phyloP scores from a whole-genome alignment of 1,284 basidiomycete species.

The Malassezia arunalokei region DNA sequence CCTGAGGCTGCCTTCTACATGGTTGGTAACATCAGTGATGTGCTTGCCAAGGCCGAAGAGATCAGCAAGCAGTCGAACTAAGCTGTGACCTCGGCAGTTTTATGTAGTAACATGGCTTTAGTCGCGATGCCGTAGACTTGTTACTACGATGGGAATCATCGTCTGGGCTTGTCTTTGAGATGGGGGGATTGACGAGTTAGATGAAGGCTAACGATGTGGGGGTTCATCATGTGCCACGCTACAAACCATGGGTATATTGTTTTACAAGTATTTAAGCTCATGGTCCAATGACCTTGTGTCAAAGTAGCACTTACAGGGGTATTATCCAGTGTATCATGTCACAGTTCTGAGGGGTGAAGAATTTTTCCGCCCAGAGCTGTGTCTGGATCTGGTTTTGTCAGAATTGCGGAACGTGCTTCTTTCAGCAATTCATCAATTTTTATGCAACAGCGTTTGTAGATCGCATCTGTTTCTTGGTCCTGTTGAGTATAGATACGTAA shows the following conservation, averaged over 20 bases:
- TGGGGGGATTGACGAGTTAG: no score
- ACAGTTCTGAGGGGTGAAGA: slow-evolving; percentile 31
- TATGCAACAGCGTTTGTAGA: slow-evolving; percentile 25
- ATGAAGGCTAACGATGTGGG: no score
- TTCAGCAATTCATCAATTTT: slow-evolving; percentile 28
- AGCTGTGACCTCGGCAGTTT: neutral
- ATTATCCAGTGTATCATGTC: no score
- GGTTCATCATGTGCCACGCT: no score
- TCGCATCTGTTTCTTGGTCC: slow-evolving; percentile 28
- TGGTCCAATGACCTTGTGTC: neutral
- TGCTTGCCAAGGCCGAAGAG: slow-evolving; percentile 88
- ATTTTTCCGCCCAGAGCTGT: slow-evolving; percentile 19
- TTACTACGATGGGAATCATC: slow-evolving; percentile 1
- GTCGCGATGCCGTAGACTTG: neutral
- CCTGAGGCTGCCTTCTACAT: slow-evolving; percentile 61
- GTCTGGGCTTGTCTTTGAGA: no score
- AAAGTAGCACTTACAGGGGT: neutral
- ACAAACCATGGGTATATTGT: no score
- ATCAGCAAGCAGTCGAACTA: slow-evolving; percentile 63
- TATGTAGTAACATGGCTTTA: neutral
- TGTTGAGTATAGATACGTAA: slow-evolving; percentile 12
- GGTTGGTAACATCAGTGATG: slow-evolving; percentile 82
- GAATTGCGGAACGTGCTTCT: slow-evolving; percentile 23
- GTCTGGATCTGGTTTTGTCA: slow-evolving; percentile 18
- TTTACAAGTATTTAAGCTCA: no score